Evolutionary conservation across 495 filamentous ascomycete species (phyloP), one percentile per base, ranked within the genome.

Genomic region (Friedmanniomyces simplex): DNA sequence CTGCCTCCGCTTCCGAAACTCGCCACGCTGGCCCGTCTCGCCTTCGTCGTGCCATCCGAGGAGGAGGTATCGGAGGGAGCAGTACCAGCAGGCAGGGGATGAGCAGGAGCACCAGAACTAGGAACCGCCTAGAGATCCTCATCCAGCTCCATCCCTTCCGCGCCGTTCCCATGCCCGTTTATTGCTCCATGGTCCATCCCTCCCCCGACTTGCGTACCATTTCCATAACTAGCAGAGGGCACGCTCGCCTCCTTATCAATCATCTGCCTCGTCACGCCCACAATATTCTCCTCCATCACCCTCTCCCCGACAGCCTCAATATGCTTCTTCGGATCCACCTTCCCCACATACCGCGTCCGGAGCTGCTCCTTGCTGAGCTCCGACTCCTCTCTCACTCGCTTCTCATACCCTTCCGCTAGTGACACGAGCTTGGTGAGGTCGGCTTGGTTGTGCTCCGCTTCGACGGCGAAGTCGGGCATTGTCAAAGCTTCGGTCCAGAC

Each of bases 311-410:
- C 84, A 65, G 95, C 89, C 72, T 96, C 93, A 67, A 98, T 76
- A 70, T 98, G 93, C 78, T 98, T 98, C 85, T 98, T 98, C 28
- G 93, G 93, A 67, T 98, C 93, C 64, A 97, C 81, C 75, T 96
- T 97, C 68, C 93, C 93, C 47, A 98, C 93, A 72, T 98, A 98
- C 82, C 93, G 82, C 52, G 93, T 98, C 83, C 96, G 96, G 54
- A 98, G 76, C 68, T 97, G 91, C 28, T 98, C 93, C 78, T 96
- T 96, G 41, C 83, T 95, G 69, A 98, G 74, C 73, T 96, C 89
- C 25, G 87, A 91, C 77, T 98, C 93, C 75, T 97, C 94, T 77
- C 95, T 96, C 58, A 98, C 91, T 60, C 93, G 77, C 82, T 95
- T 96, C 78, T 97, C 93, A 69, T 98, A 98, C 50, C 93, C 91